Evolutionary conservation across 768 basidiomycete genomes (phyloP).

Genomic region (Boletus sensibilis): DNA sequence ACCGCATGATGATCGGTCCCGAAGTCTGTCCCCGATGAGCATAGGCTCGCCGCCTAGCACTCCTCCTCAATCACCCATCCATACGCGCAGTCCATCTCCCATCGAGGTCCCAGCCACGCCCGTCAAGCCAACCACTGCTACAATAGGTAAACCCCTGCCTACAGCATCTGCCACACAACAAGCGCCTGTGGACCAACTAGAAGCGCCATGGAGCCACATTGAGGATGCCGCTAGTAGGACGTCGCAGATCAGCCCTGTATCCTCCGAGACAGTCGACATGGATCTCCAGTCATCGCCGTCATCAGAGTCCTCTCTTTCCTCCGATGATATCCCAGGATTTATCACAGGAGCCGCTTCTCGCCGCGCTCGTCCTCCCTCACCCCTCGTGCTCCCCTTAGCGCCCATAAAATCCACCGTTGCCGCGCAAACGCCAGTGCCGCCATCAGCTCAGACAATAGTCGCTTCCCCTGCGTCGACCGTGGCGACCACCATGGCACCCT

Average conservation of each 20-base stretch:
- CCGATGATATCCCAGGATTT: constrained; percentile 34
- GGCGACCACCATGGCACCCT: constrained; percentile 7
- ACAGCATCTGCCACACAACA: constrained; percentile 19
- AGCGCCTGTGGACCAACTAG: constrained; percentile 15
- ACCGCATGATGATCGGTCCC: constrained; percentile 33
- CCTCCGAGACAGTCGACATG: constrained; percentile 36
- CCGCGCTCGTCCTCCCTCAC: constrained; percentile 24
- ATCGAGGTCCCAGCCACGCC: constrained; percentile 6
- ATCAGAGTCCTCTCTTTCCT: constrained; percentile 21
- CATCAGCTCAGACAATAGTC: constrained; percentile 14
- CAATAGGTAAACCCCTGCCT: constrained; percentile 10
- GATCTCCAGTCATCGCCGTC: constrained; percentile 36
- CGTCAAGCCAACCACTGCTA: background rate
- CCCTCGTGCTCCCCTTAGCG: constrained; percentile 24
- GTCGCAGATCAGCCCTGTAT: constrained; percentile 31
- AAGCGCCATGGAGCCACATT: constrained; percentile 15
- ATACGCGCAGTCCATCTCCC: constrained; percentile 1
- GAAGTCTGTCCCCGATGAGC: constrained; percentile 64
- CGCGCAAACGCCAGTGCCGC: constrained; percentile 15
- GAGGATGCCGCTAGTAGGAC: constrained; percentile 31
- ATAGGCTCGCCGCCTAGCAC: constrained; percentile 49
- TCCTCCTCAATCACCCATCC: constrained; percentile 28
- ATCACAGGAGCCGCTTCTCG: constrained; percentile 33
- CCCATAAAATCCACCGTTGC: constrained; percentile 6
- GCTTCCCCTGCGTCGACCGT: constrained; percentile 21